These are phyloP conservation scores for Trametes hirsuta DNA, from an alignment of 1,284 basidiomycete genomes.

Conservation along the genomic window DNA sequence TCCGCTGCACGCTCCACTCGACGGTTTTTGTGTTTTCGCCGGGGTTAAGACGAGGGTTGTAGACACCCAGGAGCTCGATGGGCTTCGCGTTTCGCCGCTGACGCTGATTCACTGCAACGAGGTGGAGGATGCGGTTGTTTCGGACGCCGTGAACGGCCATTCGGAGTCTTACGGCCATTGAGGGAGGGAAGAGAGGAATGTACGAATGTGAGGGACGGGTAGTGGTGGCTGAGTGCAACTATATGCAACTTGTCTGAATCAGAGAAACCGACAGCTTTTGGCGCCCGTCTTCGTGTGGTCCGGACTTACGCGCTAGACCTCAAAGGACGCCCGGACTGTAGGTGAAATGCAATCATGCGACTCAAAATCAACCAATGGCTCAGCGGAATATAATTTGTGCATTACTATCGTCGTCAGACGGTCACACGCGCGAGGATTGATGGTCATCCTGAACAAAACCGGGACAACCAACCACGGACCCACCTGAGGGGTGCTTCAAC, in stretches of 20 bases:
- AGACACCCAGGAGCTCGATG: slow-evolving; percentile 88
- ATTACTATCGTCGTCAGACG: too few species aligned
- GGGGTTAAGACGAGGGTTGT: slow-evolving; percentile 68
- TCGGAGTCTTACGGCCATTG: slow-evolving; percentile 86
- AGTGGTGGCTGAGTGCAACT: slow-evolving; percentile 12
- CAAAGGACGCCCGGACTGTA: too few species aligned
- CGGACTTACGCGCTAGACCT: background rate
- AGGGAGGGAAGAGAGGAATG: slow-evolving; percentile 3
- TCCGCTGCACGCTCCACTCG: slow-evolving; percentile 89
- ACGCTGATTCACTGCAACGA: slow-evolving; percentile 83
- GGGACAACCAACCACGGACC: too few species aligned
- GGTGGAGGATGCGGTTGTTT: slow-evolving; percentile 83
- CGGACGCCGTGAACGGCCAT: slow-evolving; percentile 84
- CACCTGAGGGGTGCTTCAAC: too few species aligned
- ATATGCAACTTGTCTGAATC: too few species aligned
- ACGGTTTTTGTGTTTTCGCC: slow-evolving; percentile 70
- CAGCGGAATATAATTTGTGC: too few species aligned
- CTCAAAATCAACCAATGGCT: too few species aligned
- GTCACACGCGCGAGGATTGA: too few species aligned
- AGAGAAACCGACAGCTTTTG: too few species aligned
- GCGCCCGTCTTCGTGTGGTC: too few species aligned
- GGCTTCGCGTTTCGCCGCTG: slow-evolving; percentile 87
- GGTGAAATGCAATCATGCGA: too few species aligned
- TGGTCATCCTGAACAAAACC: too few species aligned
- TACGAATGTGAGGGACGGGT: background rate